phyloP scores from a whole-genome alignment of 1,284 basidiomycete genomes.

The Anthracocystis setariae region DNA sequence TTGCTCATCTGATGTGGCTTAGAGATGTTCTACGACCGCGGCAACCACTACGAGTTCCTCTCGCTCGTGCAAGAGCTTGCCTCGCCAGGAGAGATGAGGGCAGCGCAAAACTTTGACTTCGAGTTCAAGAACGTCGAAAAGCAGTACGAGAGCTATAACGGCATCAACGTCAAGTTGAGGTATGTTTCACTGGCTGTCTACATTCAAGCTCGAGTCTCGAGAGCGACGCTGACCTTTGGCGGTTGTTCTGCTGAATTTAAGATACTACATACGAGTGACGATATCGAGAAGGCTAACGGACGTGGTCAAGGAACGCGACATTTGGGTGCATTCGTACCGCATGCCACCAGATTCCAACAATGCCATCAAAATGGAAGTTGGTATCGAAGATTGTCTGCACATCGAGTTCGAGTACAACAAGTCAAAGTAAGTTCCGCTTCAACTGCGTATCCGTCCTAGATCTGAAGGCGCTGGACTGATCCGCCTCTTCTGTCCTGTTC shows the following conservation, averaged over 20 bases:
- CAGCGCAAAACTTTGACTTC: conserved; percentile 94
- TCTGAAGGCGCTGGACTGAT: neutral
- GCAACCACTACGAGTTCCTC: conserved; percentile 97
- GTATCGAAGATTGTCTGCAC: conserved; percentile 97
- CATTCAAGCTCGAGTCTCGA: neutral
- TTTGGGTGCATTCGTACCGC: conserved; percentile 98
- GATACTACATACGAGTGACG: conserved; percentile 90
- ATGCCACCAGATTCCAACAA: conserved; percentile 98
- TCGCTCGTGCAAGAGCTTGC: conserved; percentile 94
- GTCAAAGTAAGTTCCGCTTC: conserved; percentile 74
- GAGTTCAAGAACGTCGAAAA: conserved; percentile 99
- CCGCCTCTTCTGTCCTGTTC: neutral
- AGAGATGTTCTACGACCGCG: conserved; percentile 96
- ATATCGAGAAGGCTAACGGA: conserved; percentile 91
- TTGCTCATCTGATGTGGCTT: too few species aligned
- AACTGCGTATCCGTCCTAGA: neutral
- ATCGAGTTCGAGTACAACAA: conserved; percentile 99
- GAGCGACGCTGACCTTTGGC: neutral
- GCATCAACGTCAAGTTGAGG: conserved; percentile 93
- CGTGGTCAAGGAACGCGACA: conserved; percentile 87
- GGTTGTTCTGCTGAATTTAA: conserved; percentile 1
- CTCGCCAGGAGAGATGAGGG: conserved; percentile 90
- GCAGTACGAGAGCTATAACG: conserved; percentile 96
- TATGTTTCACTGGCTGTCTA: conserved; percentile 7
- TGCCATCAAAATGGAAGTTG: conserved; percentile 99